A percentile compares a stretch with the other conserved stretches of the same genome.
These are phyloP conservation scores for Cadophora malorum DNA, from an alignment of 2,329 filamentous ascomycete genomes.

Conservation along the genomic window DNA sequence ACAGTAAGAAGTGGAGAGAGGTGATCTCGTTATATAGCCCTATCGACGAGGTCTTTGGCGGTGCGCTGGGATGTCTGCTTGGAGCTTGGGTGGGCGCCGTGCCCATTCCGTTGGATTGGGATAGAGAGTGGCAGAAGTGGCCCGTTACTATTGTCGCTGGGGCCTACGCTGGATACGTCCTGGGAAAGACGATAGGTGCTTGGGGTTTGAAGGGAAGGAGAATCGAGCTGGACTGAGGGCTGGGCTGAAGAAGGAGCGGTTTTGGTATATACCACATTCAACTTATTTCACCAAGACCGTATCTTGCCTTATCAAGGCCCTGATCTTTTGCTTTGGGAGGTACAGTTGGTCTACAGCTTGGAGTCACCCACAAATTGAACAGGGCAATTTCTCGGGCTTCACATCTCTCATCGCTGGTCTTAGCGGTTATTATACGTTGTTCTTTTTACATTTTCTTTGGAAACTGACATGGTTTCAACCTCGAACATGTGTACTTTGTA, in stretches of 20 bases:
- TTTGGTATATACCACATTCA: neutral
- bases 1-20: conserved; percentile 71
- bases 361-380: neutral
- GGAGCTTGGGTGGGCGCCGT: conserved; percentile 94
- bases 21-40: conserved; percentile 72
- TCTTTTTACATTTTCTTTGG: neutral
- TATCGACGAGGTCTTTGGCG: conserved; percentile 85
- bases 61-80: conserved; percentile 74
- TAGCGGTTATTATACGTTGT: neutral
- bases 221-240: conserved; percentile 43
- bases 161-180: conserved; percentile 76
- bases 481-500: neutral
- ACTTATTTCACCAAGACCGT: neutral
- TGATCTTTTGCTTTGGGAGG: neutral
- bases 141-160: conserved; percentile 90
- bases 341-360: neutral
- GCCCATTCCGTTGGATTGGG: conserved; percentile 96
- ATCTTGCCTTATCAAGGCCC: neutral
- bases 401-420: neutral
- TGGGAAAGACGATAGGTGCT: conserved; percentile 69
- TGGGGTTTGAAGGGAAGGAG: conserved; percentile 43
- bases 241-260: neutral
- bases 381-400: neutral
- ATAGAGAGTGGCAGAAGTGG: conserved; percentile 99
- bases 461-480: neutral